phyloP scores from a whole-genome alignment of 179 eudicot species.

The Silene coronaria region DNA sequence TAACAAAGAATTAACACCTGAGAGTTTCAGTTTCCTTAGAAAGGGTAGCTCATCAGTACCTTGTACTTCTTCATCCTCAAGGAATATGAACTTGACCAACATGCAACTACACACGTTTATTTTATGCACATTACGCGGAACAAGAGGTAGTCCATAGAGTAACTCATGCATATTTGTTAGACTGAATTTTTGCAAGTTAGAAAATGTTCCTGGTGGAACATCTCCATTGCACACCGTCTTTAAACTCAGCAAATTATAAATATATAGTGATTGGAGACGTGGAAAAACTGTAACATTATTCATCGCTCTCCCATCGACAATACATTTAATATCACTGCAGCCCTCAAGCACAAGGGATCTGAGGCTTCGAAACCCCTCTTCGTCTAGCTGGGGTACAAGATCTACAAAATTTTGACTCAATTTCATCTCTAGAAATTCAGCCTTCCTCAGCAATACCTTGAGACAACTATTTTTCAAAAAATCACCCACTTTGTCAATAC shows the following conservation, averaged over 20 bases:
- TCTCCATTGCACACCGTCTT: not conserved
- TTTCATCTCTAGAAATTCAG: not conserved
- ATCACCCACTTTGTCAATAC: not conserved
- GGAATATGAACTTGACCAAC: not conserved
- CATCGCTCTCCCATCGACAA: not conserved
- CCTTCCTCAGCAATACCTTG: not conserved
- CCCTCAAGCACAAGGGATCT: not conserved
- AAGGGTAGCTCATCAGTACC: not conserved
- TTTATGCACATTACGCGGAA: not conserved
- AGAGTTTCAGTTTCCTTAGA: not conserved
- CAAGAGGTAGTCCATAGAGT: not conserved
- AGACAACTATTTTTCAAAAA: not conserved
- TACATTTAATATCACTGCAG: not conserved
- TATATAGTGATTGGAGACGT: not conserved
- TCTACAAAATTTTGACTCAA: not conserved
- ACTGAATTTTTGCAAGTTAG: not conserved
- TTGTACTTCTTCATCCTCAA: not conserved
- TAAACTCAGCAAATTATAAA: not conserved
- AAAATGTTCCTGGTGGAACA: not conserved
- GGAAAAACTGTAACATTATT: not conserved
- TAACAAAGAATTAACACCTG: not conserved
- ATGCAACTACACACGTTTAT: not conserved
- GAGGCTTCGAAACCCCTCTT: not conserved
- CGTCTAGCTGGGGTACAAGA: not conserved
- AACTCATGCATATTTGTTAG: not conserved